These are phyloP conservation scores for Platanus orientalis DNA, from an alignment of 164 flowering plant genomes.

Conservation along the genomic window DNA sequence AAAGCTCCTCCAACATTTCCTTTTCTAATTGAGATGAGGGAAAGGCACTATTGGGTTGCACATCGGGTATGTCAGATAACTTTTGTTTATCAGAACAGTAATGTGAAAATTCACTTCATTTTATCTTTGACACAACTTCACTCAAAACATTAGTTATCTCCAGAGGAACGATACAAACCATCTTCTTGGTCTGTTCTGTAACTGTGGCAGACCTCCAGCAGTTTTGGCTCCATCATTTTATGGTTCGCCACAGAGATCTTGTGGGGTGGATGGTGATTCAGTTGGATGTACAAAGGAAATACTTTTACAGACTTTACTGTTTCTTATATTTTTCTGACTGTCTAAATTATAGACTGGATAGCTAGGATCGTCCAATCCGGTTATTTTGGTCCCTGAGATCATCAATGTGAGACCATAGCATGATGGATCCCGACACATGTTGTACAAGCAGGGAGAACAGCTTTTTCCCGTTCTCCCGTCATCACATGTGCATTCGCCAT, in stretches of 20 bases:
- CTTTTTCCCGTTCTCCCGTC: background rate
- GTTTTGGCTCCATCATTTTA: background rate
- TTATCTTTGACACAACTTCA: background rate
- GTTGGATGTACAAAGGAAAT: background rate
- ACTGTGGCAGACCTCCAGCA: background rate
- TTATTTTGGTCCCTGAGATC: background rate
- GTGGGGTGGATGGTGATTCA: background rate
- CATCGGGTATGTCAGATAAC: constrained; percentile 45
- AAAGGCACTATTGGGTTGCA: constrained; percentile 62
- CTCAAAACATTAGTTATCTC: background rate
- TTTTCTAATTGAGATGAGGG: constrained; percentile 74
- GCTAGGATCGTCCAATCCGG: background rate
- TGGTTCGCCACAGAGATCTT: background rate
- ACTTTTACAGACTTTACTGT: background rate
- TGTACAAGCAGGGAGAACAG: background rate
- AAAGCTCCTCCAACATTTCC: constrained; percentile 68
- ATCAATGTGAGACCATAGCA: background rate
- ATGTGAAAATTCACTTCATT: background rate
- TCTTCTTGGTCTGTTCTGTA: background rate
- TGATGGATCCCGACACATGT: background rate
- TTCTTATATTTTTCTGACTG: background rate
- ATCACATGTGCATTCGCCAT: too few relatives aligned
- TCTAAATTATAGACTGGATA: background rate
- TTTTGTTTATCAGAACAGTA: constrained; percentile 8
- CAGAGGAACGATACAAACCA: background rate